These are phyloP conservation scores for Yarrowia alimentaria DNA, from an alignment of 805 yeast species.

Conservation along the genomic window DNA sequence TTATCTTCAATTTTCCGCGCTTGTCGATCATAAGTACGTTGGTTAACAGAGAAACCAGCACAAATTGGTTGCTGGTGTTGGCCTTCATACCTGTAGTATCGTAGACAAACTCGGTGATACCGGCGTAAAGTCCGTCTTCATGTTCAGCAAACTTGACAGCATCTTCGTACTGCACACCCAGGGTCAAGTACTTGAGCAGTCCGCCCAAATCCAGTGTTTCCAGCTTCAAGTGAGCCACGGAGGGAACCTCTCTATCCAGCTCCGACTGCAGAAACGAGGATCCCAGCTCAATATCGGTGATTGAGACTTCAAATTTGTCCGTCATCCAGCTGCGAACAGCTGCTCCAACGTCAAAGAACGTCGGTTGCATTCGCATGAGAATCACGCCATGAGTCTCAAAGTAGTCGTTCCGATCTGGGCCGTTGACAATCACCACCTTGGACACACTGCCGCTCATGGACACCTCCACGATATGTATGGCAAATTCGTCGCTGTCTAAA, in stretches of 20 bases:
- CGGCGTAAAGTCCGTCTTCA: slow-evolving; percentile 3
- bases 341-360: slow-evolving; percentile 10
- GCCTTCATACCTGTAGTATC: slow-evolving; percentile 10
- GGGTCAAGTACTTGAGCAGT: background rate
- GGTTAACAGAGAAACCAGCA: slow-evolving; percentile 7
- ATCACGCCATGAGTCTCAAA: slow-evolving; percentile 7
- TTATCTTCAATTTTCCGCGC: slow-evolving; percentile 9
- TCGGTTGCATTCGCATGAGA: slow-evolving; percentile 24
- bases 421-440: slow-evolving; percentile 10
- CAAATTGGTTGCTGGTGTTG: slow-evolving; percentile 2
- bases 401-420: slow-evolving; percentile 10
- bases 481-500: background rate
- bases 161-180: slow-evolving; percentile 10
- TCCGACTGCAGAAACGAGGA: slow-evolving; percentile 1
- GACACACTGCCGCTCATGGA: slow-evolving; percentile 1
- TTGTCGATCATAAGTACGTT: slow-evolving; percentile 8
- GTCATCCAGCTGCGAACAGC: background rate
- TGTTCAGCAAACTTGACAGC: background rate
- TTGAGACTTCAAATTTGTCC: slow-evolving; percentile 2
- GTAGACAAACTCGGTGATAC: slow-evolving; percentile 9
- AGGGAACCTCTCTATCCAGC: slow-evolving; percentile 5
- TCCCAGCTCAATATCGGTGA: background rate
- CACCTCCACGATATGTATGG: slow-evolving; percentile 4
- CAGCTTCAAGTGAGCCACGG: slow-evolving; percentile 1
- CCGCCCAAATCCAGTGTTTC: slow-evolving; percentile 11